Base-by-base conservation (phyloP, 2,329 filamentous ascomycete species). In the Coniochaeta pulveracea region DNA sequence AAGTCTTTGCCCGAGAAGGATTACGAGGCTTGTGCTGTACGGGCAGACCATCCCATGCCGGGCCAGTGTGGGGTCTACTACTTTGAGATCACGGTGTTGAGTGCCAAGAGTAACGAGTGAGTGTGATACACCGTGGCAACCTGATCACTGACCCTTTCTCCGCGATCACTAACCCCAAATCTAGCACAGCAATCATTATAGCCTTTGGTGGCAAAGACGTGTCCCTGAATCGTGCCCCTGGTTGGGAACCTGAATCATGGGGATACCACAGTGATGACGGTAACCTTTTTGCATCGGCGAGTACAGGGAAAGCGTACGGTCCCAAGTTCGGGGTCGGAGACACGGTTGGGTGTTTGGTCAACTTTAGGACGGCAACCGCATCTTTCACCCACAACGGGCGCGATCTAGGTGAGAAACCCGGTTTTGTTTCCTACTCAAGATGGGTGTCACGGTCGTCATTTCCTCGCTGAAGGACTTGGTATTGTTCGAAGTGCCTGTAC, bases 51-150 rank as follows among this genome's bases (percentile, higher is more conserved):
- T 52, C 73, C 78, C 31, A 95, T 96, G 76, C 86, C 91, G 4
- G 69, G 76, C 22, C 81, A 93, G 49, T 91, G 84, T 44, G 91
- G 91, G 2, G 80, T 98, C 38, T 98, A 94, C 56, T 98, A 98
- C 54, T 98, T 77, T 50, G 91, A 98, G 52, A 67, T 80, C 16
- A 58, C 58, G 11, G 61, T 76, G 30, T 37, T 69, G 17, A 57
- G 61, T 11, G 63, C 59, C 34, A 69, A 65, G 47, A 57, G 59
- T 41, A 67, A 72, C 26, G 71, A 75, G 69, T 75, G 59, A 34
- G 69, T 66, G 8, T 17, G n/a, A n/a, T n/a, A n/a, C n/a, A n/a
- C n/a, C n/a, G n/a, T n/a, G n/a, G n/a, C n/a, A n/a, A n/a, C n/a
- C n/a, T n/a, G n/a, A n/a, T n/a, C n/a, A 18, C 8, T 19, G 16